Conservation (phyloP, 352 stramenopile genomes). For the Phytophthora pluvialis region DNA sequence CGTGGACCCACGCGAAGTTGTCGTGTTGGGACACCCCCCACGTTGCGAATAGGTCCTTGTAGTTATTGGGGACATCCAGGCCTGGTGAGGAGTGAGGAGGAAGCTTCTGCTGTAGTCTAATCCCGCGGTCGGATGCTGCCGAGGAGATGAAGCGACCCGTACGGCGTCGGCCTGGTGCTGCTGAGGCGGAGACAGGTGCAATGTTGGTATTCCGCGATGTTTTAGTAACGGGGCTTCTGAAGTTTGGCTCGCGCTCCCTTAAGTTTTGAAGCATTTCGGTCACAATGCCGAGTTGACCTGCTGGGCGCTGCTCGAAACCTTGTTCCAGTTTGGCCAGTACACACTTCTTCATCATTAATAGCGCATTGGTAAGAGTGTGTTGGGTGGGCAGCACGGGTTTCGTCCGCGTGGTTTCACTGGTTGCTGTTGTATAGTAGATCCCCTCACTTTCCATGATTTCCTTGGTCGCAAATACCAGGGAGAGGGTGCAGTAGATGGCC, state of each 20-base stretch:
- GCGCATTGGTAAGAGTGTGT: constrained; percentile 18
- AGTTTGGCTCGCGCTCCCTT: constrained; percentile 11
- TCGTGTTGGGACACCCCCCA: background rate
- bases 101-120: background rate
- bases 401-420: constrained; percentile 21
- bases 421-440: constrained; percentile 29
- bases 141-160: background rate
- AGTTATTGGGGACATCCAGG: background rate
- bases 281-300: constrained; percentile 21
- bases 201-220: background rate
- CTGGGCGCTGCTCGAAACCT: constrained; percentile 32
- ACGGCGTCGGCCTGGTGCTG: no score
- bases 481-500: constrained; percentile 36
- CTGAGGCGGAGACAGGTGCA: no score
- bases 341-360: constrained; percentile 45
- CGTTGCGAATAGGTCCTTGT: background rate
- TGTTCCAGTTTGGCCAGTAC: constrained; percentile 18
- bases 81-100: background rate
- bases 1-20: constrained; percentile 2
- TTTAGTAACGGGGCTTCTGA: constrained; percentile 6
- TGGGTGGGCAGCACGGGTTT: constrained; percentile 31
- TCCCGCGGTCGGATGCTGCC: background rate
- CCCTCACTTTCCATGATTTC: constrained; percentile 35
- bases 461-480: constrained; percentile 25
- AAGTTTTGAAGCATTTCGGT: constrained; percentile 19